phyloP scores from a whole-genome alignment of 2,329 filamentous ascomycete genomes.

The Orbilia ellipsospora region DNA sequence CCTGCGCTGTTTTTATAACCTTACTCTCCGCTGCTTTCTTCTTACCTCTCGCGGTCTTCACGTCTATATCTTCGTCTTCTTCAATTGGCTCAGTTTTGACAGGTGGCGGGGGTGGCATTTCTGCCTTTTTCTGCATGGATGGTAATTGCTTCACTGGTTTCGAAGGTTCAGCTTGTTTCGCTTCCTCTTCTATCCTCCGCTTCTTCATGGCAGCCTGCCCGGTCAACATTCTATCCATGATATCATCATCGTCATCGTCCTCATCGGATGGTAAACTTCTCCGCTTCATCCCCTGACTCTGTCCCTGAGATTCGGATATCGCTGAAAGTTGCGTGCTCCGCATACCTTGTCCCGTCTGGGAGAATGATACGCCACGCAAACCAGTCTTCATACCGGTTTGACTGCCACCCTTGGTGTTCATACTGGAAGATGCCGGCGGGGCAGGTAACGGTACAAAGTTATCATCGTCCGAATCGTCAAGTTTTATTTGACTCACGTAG shows the following conservation, averaged over 20 bases:
- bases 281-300: conserved; percentile 25
- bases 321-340: conserved; percentile 30
- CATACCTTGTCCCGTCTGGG: conserved; percentile 18
- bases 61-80: conserved; percentile 46
- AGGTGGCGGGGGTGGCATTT: conserved; percentile 19
- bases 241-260: conserved; percentile 65
- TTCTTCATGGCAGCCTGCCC: conserved; percentile 81
- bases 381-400: neutral
- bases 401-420: conserved; percentile 6
- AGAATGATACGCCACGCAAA: conserved; percentile 60
- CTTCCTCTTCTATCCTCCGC: conserved; percentile 73
- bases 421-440: conserved; percentile 17
- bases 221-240: conserved; percentile 79
- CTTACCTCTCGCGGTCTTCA: conserved; percentile 64
- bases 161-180: conserved; percentile 6
- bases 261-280: conserved; percentile 51
- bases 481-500: conserved; percentile 52
- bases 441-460: conserved; percentile 45
- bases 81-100: conserved; percentile 30
- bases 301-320: conserved; percentile 28
- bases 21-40: conserved; percentile 62
- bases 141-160: conserved; percentile 40
- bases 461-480: conserved; percentile 51
- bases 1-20: conserved; percentile 74
- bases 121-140: conserved; percentile 26